Base-by-base conservation (phyloP, 2,329 filamentous ascomycete genomes). In the Exutisphaerella laricina region DNA sequence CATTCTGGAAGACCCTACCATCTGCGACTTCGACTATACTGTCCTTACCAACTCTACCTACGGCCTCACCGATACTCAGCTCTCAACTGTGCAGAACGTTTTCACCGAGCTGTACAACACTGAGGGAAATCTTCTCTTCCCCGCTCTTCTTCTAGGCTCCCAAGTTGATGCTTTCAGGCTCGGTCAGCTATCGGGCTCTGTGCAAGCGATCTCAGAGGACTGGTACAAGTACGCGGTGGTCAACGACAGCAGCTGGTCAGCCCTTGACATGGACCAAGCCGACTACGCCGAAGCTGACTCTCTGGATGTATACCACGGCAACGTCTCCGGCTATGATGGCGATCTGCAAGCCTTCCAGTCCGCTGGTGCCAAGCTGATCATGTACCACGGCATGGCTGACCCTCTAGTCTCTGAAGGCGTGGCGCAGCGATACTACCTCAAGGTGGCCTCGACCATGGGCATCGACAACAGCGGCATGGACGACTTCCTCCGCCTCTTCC, bases 221-320 rank as follows among this genome's bases (percentile, higher is more conserved):
- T 77, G 70, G 71, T 72, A 71, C 60, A 64, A 62, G 26, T 74
- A 72, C 50, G 72, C 62, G 9, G 60, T 76, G 34, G 70, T 70
- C 60, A 69, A 70, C 48, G 59, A 72, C 51, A 58, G 65, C 1
- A 56, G 41, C 45, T 74, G 66, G 66, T 61, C 70, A 43, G 61
- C 69, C 1, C 49, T 57, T 1, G 63, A 55, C 2, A 55, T 72
- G 25, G 62, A 58, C 12, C 48, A 62, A 4, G 52, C 57, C n/a
- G 71, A 75, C 50, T 70, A 67, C 49, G 60, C 61, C 26, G 51
- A 57, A n/a, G 62, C 63, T 2, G 60, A 62, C 14, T 54, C 52
- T 4, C 56, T 60, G 7, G 65, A 71, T 38, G 66, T 49, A 38
- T 66, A 51, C 61, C 69, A 42, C 67, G 65, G 63, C 61, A n/a